Conservation (phyloP, 1,139 yeast genomes). For the Pichia sp. region DNA sequence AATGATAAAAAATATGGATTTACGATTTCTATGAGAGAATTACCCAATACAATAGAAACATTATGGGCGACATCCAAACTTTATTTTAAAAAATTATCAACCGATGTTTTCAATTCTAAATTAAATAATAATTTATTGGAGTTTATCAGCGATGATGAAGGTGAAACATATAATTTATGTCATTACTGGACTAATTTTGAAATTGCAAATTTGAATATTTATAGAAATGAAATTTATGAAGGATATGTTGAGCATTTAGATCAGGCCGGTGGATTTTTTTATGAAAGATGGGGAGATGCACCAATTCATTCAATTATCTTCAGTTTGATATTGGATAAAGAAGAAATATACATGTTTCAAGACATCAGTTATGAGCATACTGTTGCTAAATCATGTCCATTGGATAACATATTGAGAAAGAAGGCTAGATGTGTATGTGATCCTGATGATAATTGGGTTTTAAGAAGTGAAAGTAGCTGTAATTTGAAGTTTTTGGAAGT, state of each 20-base stretch:
- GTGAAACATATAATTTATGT: conserved; percentile 46
- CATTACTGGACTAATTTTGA: conserved; percentile 64
- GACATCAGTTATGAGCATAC: conserved; percentile 55
- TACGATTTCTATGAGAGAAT: conserved; percentile 49
- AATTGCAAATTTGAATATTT: conserved; percentile 47
- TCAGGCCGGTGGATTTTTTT: conserved; percentile 52
- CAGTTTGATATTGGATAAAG: conserved; percentile 40
- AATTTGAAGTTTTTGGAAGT: conserved; percentile 23
- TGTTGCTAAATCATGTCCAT: conserved; percentile 52
- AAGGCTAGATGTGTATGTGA: conserved; percentile 47
- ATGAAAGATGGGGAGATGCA: conserved; percentile 65
- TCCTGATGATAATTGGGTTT: conserved; percentile 38
- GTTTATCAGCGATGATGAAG: conserved; percentile 46
- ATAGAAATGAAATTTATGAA: conserved; percentile 43
- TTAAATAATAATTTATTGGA: conserved; percentile 48
- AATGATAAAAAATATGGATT: conserved; percentile 48
- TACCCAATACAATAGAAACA: conserved; percentile 44
- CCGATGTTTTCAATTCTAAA: conserved; percentile 6
- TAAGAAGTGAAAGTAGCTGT: conserved; percentile 29
- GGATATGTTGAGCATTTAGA: conserved; percentile 48
- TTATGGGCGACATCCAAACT: conserved; percentile 37
- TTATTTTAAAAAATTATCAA: conserved; percentile 41
- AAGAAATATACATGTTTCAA: conserved; percentile 47
- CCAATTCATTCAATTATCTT: conserved; percentile 58
- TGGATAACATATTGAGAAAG: conserved; percentile 37